Evolutionary conservation across 768 basidiomycete species (phyloP), one percentile per base, ranked within the genome.

Genomic region (Porphyrellus cyaneotinctus): DNA sequence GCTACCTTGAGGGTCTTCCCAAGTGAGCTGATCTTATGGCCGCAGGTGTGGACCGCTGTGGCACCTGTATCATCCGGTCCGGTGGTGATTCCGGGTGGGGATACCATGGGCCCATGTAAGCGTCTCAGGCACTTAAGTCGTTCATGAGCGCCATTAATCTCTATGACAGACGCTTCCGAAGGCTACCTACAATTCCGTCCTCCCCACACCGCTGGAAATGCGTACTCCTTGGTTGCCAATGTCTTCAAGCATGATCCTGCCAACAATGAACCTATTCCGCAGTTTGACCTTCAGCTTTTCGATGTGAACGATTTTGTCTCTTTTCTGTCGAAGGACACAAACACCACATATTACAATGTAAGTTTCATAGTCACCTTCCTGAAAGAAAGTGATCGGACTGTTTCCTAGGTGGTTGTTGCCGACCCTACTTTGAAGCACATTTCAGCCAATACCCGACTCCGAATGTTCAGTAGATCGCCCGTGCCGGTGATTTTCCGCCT

Each of bases 381-480:
- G 31, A 14, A 42, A 11, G 17, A 15, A 28, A 20, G 2, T 22
- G 20, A 50, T 15, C 7, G 18, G 6, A 41, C 22, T 14, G 3
- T 37, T 10, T 9, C 11, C 0, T 15, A 57, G 55, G 55, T 57
- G 20, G 13, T 53, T 20, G 55, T 53, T 17, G 55, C 52, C 10
- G 55, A 57, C 26, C 55, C 55, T 6, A 53, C 55, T 23, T 20
- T 43, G 32, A 45, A 45, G 14, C 47, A 57, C n/a, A 17, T 53
- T 35, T 36, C 55, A 2, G 36, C n/a, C 20, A 53, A 1, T 26
- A 57, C 52, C 45, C 52, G 55, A 41, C 55, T 57, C 26, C 55
- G 55, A 8, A 49, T 49, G 42, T 20, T 41, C n/a, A 13, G 46
- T 36, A 22, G 23, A 26, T 42, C 2, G 0, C 32, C 36, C 6